Evolutionary conservation across 495 filamentous ascomycete species (phyloP).

Genomic region (Aspergillus egyptiacus): DNA sequence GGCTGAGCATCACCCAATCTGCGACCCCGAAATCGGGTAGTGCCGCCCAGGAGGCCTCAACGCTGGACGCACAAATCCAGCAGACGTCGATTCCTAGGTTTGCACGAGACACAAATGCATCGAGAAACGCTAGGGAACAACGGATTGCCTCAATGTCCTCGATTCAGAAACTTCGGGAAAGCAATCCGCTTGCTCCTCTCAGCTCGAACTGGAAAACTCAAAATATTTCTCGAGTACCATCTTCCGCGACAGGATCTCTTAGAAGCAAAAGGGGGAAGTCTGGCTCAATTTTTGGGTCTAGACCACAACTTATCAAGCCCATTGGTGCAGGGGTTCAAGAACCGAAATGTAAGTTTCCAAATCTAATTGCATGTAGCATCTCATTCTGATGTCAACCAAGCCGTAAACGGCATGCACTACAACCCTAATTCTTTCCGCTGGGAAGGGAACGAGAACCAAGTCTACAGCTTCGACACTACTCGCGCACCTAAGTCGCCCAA

Average conservation of each 20-base stretch:
- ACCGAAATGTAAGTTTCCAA: slow-evolving; percentile 59
- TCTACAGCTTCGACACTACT: slow-evolving; percentile 64
- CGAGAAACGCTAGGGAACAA: slow-evolving; percentile 84
- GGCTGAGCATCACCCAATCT: slow-evolving; percentile 51
- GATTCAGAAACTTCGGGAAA: slow-evolving; percentile 37
- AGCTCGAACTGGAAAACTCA: slow-evolving; percentile 78
- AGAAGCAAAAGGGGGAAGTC: slow-evolving; percentile 53
- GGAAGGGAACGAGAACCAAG: slow-evolving; percentile 91
- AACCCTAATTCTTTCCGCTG: slow-evolving; percentile 79
- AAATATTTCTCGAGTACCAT: slow-evolving; percentile 51
- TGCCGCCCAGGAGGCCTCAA: slow-evolving; percentile 52
- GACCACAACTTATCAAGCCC: slow-evolving; percentile 67
- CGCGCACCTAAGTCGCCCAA: slow-evolving; percentile 46
- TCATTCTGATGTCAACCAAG: slow-evolving; percentile 35
- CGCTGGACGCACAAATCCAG: slow-evolving; percentile 36
- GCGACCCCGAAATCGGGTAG: slow-evolving; percentile 36
- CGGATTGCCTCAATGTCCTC: slow-evolving; percentile 52
- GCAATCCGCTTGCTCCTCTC: slow-evolving; percentile 55
- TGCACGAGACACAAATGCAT: slow-evolving; percentile 86
- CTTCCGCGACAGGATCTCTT: slow-evolving; percentile 29
- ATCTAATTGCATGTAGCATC: not conserved
- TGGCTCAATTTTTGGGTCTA: slow-evolving; percentile 46
- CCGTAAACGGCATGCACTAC: slow-evolving; percentile 90
- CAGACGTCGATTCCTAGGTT: slow-evolving; percentile 66
- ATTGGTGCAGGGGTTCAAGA: slow-evolving; percentile 56